Evolutionary conservation across 306 rosid species (phyloP).

Genomic region (Urtica urens): DNA sequence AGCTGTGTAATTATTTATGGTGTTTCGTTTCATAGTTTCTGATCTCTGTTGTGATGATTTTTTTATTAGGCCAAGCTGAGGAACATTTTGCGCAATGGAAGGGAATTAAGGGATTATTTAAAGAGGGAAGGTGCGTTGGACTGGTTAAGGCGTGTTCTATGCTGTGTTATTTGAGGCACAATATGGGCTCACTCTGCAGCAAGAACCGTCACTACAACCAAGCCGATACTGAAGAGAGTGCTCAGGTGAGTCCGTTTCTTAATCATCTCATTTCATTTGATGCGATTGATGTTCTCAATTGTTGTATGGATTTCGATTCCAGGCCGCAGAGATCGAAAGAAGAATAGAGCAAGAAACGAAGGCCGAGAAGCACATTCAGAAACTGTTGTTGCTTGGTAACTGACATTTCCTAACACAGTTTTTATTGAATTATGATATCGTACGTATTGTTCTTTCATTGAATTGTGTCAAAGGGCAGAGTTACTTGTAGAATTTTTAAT

Average conservation of each 20-base stretch:
- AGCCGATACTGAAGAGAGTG: slow-evolving; percentile 67
- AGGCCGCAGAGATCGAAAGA: slow-evolving; percentile 88
- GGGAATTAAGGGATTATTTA: slow-evolving; percentile 21
- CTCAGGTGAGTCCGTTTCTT: slow-evolving; percentile 45
- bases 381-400: slow-evolving; percentile 90
- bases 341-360: slow-evolving; percentile 86
- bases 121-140: slow-evolving; percentile 37
- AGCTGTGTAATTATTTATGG: neutral
- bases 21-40: slow-evolving; percentile 5
- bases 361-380: slow-evolving; percentile 91
- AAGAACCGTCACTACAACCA: slow-evolving; percentile 55
- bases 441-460: too few species aligned
- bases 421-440: too few species aligned
- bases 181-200: slow-evolving; percentile 95
- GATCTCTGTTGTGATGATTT: slow-evolving; percentile 18
- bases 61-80: slow-evolving; percentile 30
- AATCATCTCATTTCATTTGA: neutral
- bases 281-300: slow-evolving; percentile 3
- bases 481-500: neutral
- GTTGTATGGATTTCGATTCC: slow-evolving; percentile 23
- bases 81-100: slow-evolving; percentile 15
- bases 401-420: slow-evolving; percentile 11
- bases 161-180: slow-evolving; percentile 56
- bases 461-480: neutral
- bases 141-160: slow-evolving; percentile 45